Evolutionary conservation across 805 yeast species (phyloP).

Genomic region (Suhomyces faveliae): DNA sequence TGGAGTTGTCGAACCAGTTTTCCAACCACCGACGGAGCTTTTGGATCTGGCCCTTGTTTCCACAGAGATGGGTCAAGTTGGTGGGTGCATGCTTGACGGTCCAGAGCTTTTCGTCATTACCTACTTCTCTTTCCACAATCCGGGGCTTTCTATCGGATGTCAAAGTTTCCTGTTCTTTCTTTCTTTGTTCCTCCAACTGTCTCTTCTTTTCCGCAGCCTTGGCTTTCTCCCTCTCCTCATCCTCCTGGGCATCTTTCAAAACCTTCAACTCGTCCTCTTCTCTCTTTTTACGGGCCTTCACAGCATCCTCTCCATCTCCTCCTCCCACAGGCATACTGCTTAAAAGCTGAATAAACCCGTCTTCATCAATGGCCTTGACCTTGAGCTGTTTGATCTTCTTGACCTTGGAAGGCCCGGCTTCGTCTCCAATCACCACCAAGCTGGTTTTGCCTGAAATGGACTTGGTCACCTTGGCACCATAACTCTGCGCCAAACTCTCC

Average conservation of each 20-base stretch:
- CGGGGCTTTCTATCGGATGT: conserved; percentile 5
- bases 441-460: conserved; percentile 84
- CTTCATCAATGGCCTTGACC: conserved; percentile 82
- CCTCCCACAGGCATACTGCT: conserved; percentile 87
- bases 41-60: conserved; percentile 75
- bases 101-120: conserved; percentile 75
- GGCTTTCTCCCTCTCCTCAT: conserved; percentile 40
- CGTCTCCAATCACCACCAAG: conserved; percentile 87
- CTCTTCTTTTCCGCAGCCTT: conserved; percentile 21
- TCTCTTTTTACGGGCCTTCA: conserved; percentile 65
- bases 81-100: conserved; percentile 91
- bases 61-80: conserved; percentile 74
- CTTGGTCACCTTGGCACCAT: conserved; percentile 90
- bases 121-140: conserved; percentile 30
- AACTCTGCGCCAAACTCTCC: conserved; percentile 72
- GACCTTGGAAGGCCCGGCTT: conserved; percentile 96
- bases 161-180: conserved; percentile 6
- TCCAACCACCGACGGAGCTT: conserved; percentile 71
- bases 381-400: conserved; percentile 69
- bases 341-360: conserved; percentile 76
- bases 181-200: conserved; percentile 11
- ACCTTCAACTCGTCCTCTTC: conserved; percentile 64
- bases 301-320: conserved; percentile 79
- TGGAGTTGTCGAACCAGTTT: conserved; percentile 66
- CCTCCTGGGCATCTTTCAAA: conserved; percentile 37